Evolutionary conservation across 2,329 filamentous ascomycete species (phyloP), one percentile per base, ranked within the genome.

Genomic region (Fusarium papillatum): DNA sequence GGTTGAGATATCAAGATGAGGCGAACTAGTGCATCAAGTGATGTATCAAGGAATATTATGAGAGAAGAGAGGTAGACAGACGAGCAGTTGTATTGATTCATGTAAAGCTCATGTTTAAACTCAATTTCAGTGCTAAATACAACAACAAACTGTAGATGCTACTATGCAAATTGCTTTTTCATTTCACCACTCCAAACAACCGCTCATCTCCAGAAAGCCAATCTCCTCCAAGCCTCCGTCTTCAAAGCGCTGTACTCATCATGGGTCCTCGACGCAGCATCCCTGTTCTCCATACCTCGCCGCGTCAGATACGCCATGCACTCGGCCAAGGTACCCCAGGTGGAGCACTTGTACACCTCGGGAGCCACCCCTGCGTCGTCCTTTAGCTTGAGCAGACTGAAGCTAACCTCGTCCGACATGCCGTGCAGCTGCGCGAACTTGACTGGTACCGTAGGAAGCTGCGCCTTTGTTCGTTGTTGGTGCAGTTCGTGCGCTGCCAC

Each of bases 351-450:
- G 75, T 81, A 85, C 2, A 85, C 84, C 22, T 82, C 80, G 0
- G 83, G 82, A 1, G 73, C 71, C 14, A 70, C 61, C 50, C 68
- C 70, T 19, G 70, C 72, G 2, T 77, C 78, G 13, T 76, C 72
- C 71, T 83, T 84, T 31, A 80, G 69, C 43, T 86, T 83, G 13
- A 91, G 82, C 0, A 91, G 82, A 7, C 84, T 82, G 77, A 88
- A 88, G 64, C 85, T 88, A 43, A 91, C 86, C 72, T 90, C 88
- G 68, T 91, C 89, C 5, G 89, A 88, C 89, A 91, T 91, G 31
- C 89, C 89, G 63, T 89, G 87, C 0, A 91, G 83, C 80, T 91
- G 89, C 5, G 87, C 89, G 72, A 88, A 91, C 46, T 77, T 83
- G 7, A 90, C 82, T 1, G 79, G 74, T 2, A 83, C 81, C 6